Percentiles rank a stretch among this genome's conserved stretches.
Evolutionary conservation across 2,329 filamentous ascomycete species (phyloP).

Genomic region (Tolypocladium album): DNA sequence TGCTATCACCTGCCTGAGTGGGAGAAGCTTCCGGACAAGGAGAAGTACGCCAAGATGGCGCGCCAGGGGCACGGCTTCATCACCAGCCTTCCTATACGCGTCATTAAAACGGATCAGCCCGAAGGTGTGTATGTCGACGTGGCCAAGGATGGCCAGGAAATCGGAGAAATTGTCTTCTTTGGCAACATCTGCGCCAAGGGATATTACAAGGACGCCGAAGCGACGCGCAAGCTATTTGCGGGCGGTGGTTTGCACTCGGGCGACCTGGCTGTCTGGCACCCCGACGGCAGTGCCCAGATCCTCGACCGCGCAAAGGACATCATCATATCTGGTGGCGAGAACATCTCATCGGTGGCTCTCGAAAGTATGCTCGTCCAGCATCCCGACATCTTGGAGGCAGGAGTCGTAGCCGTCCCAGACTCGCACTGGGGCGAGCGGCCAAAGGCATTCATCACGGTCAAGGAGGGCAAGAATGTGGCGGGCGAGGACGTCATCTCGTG

Average conservation of each 20-base stretch:
- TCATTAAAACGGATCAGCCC: slow-evolving; percentile 70
- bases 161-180: slow-evolving; percentile 60
- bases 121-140: slow-evolving; percentile 42
- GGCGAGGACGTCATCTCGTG: slow-evolving; percentile 66
- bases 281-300: slow-evolving; percentile 85
- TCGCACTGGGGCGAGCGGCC: slow-evolving; percentile 93
- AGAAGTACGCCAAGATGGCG: slow-evolving; percentile 85
- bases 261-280: slow-evolving; percentile 87
- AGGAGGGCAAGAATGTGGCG: slow-evolving; percentile 41
- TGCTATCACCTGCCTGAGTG: slow-evolving; percentile 81
- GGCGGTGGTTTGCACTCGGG: slow-evolving; percentile 84
- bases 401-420: slow-evolving; percentile 79
- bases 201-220: slow-evolving; percentile 83
- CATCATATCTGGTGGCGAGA: slow-evolving; percentile 95
- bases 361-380: slow-evolving; percentile 85
- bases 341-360: slow-evolving; percentile 88
- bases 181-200: slow-evolving; percentile 89
- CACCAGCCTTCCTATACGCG: slow-evolving; percentile 66
- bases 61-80: slow-evolving; percentile 89
- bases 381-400: slow-evolving; percentile 80
- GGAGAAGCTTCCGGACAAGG: slow-evolving; percentile 60
- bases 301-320: slow-evolving; percentile 94
- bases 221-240: slow-evolving; percentile 76
- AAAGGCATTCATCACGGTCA: slow-evolving; percentile 83
- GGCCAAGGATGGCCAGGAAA: slow-evolving; percentile 34